Evolutionary conservation across 176 grass and related monocot species (phyloP), one percentile per base, ranked within the genome.

Genomic region (Chloris gayana): DNA sequence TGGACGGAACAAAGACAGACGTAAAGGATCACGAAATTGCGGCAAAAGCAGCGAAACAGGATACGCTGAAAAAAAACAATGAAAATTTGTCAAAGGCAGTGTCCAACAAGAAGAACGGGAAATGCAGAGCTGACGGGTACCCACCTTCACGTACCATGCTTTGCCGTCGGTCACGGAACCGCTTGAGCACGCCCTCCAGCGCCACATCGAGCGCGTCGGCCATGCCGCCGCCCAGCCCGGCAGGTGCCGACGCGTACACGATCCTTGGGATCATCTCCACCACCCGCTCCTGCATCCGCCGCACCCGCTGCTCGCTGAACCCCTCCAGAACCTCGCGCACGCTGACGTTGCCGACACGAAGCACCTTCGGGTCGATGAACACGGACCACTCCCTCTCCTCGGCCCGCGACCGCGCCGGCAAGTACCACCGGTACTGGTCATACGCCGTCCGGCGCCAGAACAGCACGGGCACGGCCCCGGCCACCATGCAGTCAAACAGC

Each of bases 401-500:
- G 9, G 46, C 88, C 1, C 60, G 11, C 5, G 44, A 11, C 24
- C 68, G 57, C 9, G 51, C 67, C 37, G 90, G 92, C 35, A 98
- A 35, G 72, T 85, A 89, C 95, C 83, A 98, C 54, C 73, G 41
- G 88, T 98, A 98, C 81, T 87, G 85, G 60, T 91, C 79, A 82
- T 98, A 94, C 25, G 95, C 95, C 31, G 90, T 93, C 29, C 79
- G 61, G 21, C 84, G 86, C 92, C 92, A 98, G 81, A 98, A 98
- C 14, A 98, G 75, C 47, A 98, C 95, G 47, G 95, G 95, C 70
- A 98, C 83, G 42, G 92, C 90, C 19, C 95, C 95, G 15, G 90
- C 90, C 69, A 98, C 69, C 83, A 98, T 98, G 85, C 95, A 98
- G 83, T 98, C 95, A 79, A 98, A 98, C 81, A 98, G 62, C 3